Evolutionary conservation across 306 rosid genomes (phyloP), one percentile per base, ranked within the genome.

Genomic region (Sindora glabra): DNA sequence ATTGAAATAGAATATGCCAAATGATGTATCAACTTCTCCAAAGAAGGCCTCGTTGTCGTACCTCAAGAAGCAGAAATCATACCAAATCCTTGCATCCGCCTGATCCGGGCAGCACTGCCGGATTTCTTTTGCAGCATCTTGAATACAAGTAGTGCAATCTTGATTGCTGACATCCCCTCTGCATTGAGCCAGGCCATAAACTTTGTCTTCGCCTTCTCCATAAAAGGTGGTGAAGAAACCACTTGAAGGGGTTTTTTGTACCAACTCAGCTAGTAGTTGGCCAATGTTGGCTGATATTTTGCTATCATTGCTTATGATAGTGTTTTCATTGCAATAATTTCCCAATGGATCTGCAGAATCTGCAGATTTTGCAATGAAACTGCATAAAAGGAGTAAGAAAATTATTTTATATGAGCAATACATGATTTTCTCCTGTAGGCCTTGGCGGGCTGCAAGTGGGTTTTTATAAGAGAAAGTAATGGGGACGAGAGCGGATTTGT

Each of bases 131-230:
- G 90, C 77, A 0, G 90, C 86, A 1, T 80, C 82, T 59, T 76
- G 75, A 36, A 86, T 61, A 26, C 95, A 86, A 40, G 3, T 69
- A 11, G 79, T 52, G 71, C 90, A 86, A 46, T 86, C 90, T 68
- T 68, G 53, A 13, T 29, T 63, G 76, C 56, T 71, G 12, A 83
- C 78, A 45, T 86, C 95, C 6, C 85, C 83, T 39, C 84, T 78
- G 58, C 95, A 83, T 53, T 83, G 90, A 56, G 86, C 72, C 56
- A 86, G 65, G 40, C 85, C 90, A 67, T 71, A 83, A 30, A 78
- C 79, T 66, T 26, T 58, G 70, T 81, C 80, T 62, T 68, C 16
- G 22, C 36, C 58, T 23, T 62, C 15, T 0, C 90, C 95, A 56
- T 51, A 56, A 22, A 72, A 53, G 42, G 80, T 60, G 0, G 85